Evolutionary conservation across 208 protist genomes (phyloP), one percentile per base, ranked within the genome.

Genomic region (Tritrichomonas foetus): DNA sequence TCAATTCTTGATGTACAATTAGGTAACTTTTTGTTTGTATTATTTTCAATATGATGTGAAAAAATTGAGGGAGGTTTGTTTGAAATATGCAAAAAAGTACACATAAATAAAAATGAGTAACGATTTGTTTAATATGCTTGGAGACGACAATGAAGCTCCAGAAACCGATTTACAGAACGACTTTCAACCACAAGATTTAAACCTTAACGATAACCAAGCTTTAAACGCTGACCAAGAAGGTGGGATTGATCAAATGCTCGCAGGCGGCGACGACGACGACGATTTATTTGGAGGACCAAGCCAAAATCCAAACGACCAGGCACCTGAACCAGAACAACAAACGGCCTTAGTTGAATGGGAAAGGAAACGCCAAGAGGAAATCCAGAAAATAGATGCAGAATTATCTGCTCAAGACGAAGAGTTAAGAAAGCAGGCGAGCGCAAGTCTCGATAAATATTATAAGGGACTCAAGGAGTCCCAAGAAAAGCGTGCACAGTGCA

Each of bases 271-370:
- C 20, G 47, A 25, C 47, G 78, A 57, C 14, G 78, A 89, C 20
- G n/a, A n/a, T n/a, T 20, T 89, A 44, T 89, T 53, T 47, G 47
- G 47, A 1, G n/a, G n/a, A n/a, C n/a, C n/a, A n/a, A n/a, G n/a
- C n/a, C n/a, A n/a, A n/a, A 16, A 69, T 3, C 13, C 8, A n/a
- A 16, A 16, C 8, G 41, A 30, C 2, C 74, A 25, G 50, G 41
- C 74, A 8, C n/a, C 1, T n/a, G 74, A 49, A 30, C 41, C 33
- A 82, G 41, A 82, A 53, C 47, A 82, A 50, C 14, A n/a, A 47
- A 50, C 74, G 20, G 74, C 74, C 47, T 36, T 82, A 25, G 74
- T 82, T 53, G 74, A 82, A 82, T 82, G 74, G 74, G 41, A 82
- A 44, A 13, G 50, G 22, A 50, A 82, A 2, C 47, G 20, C 3